A percentile compares a stretch with the other conserved stretches of the same genome.
phyloP scores from a whole-genome alignment of 495 filamentous ascomycete species.

The Penicillium odoratum region DNA sequence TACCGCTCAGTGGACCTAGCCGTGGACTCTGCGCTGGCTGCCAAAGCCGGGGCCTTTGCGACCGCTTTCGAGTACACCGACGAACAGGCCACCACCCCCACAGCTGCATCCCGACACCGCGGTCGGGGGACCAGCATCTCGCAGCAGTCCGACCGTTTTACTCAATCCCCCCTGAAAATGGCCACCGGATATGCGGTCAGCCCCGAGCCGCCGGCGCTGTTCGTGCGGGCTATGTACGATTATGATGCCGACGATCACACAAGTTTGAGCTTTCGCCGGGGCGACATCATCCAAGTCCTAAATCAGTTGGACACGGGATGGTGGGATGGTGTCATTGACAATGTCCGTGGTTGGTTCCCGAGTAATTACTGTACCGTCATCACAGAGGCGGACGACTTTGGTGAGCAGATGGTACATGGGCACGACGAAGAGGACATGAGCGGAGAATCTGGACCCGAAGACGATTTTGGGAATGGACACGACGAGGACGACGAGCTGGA shows the following conservation, averaged over 20 bases:
- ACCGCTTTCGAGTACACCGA: conserved; percentile 50
- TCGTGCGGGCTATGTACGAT: conserved; percentile 94
- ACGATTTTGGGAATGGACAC: conserved; percentile 69
- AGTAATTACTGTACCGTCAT: conserved; percentile 97
- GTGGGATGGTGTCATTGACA: conserved; percentile 95
- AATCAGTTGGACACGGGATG: conserved; percentile 97
- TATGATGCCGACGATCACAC: conserved; percentile 97
- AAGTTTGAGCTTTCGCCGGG: conserved; percentile 91
- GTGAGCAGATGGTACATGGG: conserved; percentile 33
- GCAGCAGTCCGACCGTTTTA: conserved; percentile 30
- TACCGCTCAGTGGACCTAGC: conserved; percentile 36
- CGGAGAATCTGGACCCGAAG: conserved; percentile 56
- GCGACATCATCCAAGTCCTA: conserved; percentile 95
- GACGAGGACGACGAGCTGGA: conserved; percentile 65
- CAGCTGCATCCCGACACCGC: conserved; percentile 33
- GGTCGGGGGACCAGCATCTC: conserved; percentile 35
- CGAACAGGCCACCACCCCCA: conserved; percentile 40
- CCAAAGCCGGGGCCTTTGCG: conserved; percentile 40
- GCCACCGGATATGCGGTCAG: conserved; percentile 59
- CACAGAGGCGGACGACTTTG: conserved; percentile 65
- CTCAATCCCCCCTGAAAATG: conserved; percentile 35
- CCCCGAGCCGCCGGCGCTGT: conserved; percentile 73
- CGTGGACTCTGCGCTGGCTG: conserved; percentile 35
- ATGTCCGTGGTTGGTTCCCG: conserved; percentile 94
- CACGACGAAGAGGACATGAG: conserved; percentile 56